A percentile compares a stretch with the other conserved stretches of the same genome.
Evolutionary conservation across 1,284 basidiomycete genomes (phyloP).

Genomic region (Sanghuangporus sanghuang): DNA sequence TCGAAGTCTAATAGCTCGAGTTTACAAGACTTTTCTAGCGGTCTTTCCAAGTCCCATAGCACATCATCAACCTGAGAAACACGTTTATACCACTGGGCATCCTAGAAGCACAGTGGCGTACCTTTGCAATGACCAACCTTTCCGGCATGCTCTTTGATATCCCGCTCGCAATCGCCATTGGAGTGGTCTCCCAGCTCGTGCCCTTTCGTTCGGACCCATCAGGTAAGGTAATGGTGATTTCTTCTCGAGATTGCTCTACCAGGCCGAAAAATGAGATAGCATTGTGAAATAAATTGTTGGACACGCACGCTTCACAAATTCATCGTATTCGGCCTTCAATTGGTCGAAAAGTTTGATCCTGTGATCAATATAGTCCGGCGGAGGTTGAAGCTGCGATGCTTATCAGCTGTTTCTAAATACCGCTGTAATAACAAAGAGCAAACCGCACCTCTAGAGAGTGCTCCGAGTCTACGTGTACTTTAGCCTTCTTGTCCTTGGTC

Average conservation of each 20-base stretch:
- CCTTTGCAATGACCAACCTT: conserved; percentile 91
- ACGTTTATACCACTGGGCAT: neutral
- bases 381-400: conserved; percentile 66
- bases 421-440: neutral
- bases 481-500: conserved; percentile 48
- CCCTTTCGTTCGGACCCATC: conserved; percentile 84
- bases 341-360: conserved; percentile 90
- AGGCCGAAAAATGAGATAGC: neutral
- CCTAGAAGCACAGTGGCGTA: conserved; percentile 22
- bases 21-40: conserved; percentile 78
- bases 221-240: conserved; percentile 83
- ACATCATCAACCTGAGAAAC: conserved; percentile 69
- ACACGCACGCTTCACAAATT: conserved; percentile 64
- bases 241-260: conserved; percentile 77
- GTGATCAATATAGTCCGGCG: conserved; percentile 84
- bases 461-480: conserved; percentile 41
- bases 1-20: conserved; percentile 94
- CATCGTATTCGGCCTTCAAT: conserved; percentile 84
- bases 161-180: conserved; percentile 86
- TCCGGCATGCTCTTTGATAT: conserved; percentile 89
- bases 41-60: conserved; percentile 95
- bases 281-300: conserved; percentile 17
- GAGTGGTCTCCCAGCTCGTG: conserved; percentile 94
- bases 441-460: conserved; percentile 50
- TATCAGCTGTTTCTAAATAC: neutral